A percentile compares a stretch with the other conserved stretches of the same genome.
These are phyloP conservation scores for Arxiozyma telluris DNA, from an alignment of 1,139 yeast species.

Conservation along the genomic window DNA sequence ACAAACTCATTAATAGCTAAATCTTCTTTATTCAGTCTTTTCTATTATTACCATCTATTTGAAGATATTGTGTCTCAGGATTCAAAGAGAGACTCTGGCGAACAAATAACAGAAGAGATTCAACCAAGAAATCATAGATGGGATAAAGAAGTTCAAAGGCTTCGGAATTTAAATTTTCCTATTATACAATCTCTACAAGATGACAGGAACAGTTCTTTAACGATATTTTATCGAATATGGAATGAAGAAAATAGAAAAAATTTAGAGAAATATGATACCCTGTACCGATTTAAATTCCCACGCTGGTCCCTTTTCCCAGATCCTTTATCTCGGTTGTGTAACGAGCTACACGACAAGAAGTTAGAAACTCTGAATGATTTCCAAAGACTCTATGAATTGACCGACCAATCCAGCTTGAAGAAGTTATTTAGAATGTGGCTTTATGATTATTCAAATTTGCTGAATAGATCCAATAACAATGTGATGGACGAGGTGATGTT, in stretches of 20 bases:
- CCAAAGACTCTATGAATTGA: slow-evolving; percentile 15
- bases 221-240: slow-evolving; percentile 22
- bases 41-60: slow-evolving; percentile 22
- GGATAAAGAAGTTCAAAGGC: slow-evolving; percentile 2
- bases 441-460: slow-evolving; percentile 17
- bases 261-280: slow-evolving; percentile 10
- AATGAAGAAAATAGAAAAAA: slow-evolving; percentile 12
- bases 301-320: slow-evolving; percentile 20
- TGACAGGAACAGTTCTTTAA: not conserved
- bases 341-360: slow-evolving; percentile 15
- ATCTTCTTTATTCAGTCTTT: slow-evolving; percentile 25
- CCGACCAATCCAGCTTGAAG: slow-evolving; percentile 11
- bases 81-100: not conserved
- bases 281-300: slow-evolving; percentile 24
- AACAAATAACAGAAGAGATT: slow-evolving; percentile 5
- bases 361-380: slow-evolving; percentile 21
- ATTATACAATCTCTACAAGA: not conserved
- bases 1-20: slow-evolving; percentile 17
- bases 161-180: not conserved
- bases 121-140: slow-evolving; percentile 3
- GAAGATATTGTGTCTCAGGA: slow-evolving; percentile 11
- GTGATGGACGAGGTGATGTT: slow-evolving; percentile 15
- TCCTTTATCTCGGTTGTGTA: slow-evolving; percentile 13
- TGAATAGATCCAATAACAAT: slow-evolving; percentile 3
- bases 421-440: slow-evolving; percentile 22